Conservation (phyloP, 371 early-diverging fungal species). For the Syncephalastrum contaminatum region DNA sequence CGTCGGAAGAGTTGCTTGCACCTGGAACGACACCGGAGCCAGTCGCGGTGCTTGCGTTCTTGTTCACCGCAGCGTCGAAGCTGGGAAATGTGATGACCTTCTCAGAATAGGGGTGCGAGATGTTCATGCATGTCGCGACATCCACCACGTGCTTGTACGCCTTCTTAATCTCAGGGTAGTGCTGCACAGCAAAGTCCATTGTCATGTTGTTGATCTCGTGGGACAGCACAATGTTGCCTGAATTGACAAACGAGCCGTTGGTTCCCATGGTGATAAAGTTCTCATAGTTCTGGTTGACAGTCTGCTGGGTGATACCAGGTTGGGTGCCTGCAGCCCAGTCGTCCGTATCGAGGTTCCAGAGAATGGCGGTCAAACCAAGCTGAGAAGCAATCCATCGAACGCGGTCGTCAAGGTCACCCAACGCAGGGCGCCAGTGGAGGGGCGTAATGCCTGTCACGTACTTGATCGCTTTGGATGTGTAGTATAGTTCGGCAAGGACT, state of each 20-base stretch:
- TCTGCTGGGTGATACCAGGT: slow-evolving; percentile 36
- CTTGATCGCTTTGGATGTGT: slow-evolving; percentile 52
- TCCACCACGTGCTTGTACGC: slow-evolving; percentile 46
- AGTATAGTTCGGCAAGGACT: slow-evolving; percentile 55
- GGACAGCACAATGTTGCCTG: slow-evolving; percentile 46
- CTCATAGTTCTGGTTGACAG: slow-evolving; percentile 36
- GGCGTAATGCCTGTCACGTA: slow-evolving; percentile 57
- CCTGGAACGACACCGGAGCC: slow-evolving; percentile 36
- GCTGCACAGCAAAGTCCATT: slow-evolving; percentile 44
- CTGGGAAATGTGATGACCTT: slow-evolving; percentile 37
- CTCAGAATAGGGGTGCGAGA: slow-evolving; percentile 51
- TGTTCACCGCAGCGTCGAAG: slow-evolving; percentile 26
- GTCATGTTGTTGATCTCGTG: slow-evolving; percentile 59
- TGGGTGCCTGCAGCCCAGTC: slow-evolving; percentile 42
- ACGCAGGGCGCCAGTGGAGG: slow-evolving; percentile 58
- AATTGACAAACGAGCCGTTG: slow-evolving; percentile 38
- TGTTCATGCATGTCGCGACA: slow-evolving; percentile 56
- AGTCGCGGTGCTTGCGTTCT: slow-evolving; percentile 26
- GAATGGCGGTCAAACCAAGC: slow-evolving; percentile 44
- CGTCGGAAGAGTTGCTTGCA: slow-evolving; percentile 22
- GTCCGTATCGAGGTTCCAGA: slow-evolving; percentile 52
- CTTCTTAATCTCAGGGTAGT: slow-evolving; percentile 48
- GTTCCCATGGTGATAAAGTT: slow-evolving; percentile 43
- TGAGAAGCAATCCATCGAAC: slow-evolving; percentile 56
- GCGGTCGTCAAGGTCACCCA: slow-evolving; percentile 55